A percentile compares a stretch with the other conserved stretches of the same genome.
Conservation (phyloP, 768 basidiomycete genomes). For the Mycena venus region DNA sequence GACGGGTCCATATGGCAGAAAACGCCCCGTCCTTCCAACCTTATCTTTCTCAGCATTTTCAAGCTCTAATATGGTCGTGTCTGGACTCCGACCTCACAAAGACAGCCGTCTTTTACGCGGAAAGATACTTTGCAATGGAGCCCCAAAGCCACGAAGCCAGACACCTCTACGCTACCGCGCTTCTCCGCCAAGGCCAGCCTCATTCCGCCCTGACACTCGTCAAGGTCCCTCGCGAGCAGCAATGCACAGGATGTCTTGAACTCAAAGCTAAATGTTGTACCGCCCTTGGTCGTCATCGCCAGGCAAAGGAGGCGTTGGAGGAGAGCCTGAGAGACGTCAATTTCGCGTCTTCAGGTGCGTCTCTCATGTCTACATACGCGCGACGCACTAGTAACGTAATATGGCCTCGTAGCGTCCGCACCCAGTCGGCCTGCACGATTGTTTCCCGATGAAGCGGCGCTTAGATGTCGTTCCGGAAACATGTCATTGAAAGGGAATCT, state of each 20-base stretch:
- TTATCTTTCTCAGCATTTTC: constrained; percentile 76
- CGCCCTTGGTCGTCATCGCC: constrained; percentile 78
- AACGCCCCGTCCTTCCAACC: constrained; percentile 19
- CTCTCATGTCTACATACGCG: constrained; percentile 9
- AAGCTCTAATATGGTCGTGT: constrained; percentile 84
- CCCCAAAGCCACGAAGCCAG: constrained; percentile 82
- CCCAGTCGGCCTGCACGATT: constrained; percentile 64
- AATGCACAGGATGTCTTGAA: constrained; percentile 82
- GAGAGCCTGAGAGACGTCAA: constrained; percentile 66
- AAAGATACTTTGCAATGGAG: constrained; percentile 83
- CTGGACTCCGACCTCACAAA: constrained; percentile 84
- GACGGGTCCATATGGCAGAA: constrained; percentile 19
- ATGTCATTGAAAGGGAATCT: constrained; percentile 86
- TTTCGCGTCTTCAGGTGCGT: constrained; percentile 72
- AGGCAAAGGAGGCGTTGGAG: constrained; percentile 82
- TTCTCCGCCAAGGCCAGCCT: constrained; percentile 77
- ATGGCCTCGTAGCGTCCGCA: constrained; percentile 62
- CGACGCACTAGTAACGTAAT: constrained; percentile 34
- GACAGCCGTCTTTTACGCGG: constrained; percentile 91
- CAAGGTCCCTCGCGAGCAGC: constrained; percentile 68
- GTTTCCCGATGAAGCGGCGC: constrained; percentile 79
- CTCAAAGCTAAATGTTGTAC: constrained; percentile 85
- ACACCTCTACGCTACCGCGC: constrained; percentile 85
- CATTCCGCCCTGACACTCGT: constrained; percentile 84
- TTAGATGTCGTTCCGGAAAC: constrained; percentile 83